Percentiles rank a stretch among this genome's conserved stretches.
Evolutionary conservation across 495 filamentous ascomycete species (phyloP).

Genomic region (Aspergillus mulundensis): DNA sequence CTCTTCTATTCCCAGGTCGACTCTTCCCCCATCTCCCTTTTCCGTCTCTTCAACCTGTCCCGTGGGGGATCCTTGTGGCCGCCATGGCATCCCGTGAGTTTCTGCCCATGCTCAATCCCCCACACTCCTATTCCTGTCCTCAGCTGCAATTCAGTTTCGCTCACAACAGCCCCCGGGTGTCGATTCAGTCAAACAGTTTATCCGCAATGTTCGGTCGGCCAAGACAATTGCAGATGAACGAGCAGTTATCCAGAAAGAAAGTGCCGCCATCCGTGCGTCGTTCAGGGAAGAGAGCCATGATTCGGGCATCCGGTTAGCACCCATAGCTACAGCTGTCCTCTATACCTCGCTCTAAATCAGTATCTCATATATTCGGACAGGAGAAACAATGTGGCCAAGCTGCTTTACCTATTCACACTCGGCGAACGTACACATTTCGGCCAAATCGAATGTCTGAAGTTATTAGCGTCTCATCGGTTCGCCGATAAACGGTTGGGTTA

Average conservation of each 20-base stretch:
- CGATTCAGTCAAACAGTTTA: constrained; percentile 91
- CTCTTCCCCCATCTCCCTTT: constrained; percentile 3
- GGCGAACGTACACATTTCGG: constrained; percentile 98
- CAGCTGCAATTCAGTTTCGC: background rate
- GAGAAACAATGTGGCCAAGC: constrained; percentile 97
- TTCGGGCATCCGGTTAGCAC: constrained; percentile 72
- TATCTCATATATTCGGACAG: constrained; percentile 45
- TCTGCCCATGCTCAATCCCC: constrained; percentile 31
- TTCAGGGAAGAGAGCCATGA: constrained; percentile 96
- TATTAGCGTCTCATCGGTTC: constrained; percentile 93
- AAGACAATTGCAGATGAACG: constrained; percentile 99
- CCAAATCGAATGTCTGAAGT: constrained; percentile 98
- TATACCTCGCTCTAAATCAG: constrained; percentile 1
- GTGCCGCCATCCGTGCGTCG: constrained; percentile 91
- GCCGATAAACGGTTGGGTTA: constrained; percentile 97
- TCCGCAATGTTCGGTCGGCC: constrained; percentile 94
- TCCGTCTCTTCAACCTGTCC: constrained; percentile 20
- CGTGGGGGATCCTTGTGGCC: constrained; percentile 39
- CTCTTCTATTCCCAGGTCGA: background rate
- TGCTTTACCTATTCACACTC: constrained; percentile 97
- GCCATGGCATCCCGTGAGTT: constrained; percentile 66
- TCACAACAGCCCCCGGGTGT: constrained; percentile 12
- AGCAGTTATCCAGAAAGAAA: constrained; percentile 97
- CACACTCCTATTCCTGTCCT: constrained; percentile 24
- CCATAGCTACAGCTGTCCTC: constrained; percentile 7